Conservation (phyloP, 169 alveolate species). For the Eimeria praecox region DNA sequence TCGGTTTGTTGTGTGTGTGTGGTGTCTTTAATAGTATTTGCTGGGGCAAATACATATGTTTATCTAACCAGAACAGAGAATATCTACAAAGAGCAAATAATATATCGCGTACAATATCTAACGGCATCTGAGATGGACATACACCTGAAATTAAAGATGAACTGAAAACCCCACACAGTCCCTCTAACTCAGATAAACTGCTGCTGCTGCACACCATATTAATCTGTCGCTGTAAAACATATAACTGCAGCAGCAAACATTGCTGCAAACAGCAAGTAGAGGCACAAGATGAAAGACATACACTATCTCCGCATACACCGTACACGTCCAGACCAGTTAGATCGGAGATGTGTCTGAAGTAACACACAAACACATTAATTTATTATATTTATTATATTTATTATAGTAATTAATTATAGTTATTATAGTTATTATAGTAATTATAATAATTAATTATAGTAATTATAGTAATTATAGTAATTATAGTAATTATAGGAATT, state of each 20-base stretch:
- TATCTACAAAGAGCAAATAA: neutral
- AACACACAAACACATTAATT: neutral
- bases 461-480: too few relatives aligned
- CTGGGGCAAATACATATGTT: slow-evolving; percentile 12
- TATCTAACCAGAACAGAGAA: neutral
- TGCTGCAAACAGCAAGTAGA: neutral
- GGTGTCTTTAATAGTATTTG: neutral
- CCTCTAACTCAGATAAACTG: neutral
- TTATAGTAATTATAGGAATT: too few relatives aligned
- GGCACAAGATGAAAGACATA: neutral
- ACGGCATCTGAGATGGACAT: neutral
- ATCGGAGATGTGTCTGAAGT: neutral
- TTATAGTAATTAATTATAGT: too few relatives aligned
- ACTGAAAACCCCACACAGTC: neutral
- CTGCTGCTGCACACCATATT: neutral
- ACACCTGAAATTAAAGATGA: neutral
- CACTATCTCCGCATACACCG: neutral
- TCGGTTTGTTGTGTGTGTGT: neutral
- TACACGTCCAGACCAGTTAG: neutral
- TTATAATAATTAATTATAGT: too few relatives aligned
- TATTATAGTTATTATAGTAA: too few relatives aligned
- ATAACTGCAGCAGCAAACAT: slow-evolving; percentile 15
- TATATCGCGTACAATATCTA: neutral
- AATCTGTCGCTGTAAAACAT: neutral
- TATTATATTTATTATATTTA: neutral